Evolutionary conservation across 176 grass and related monocot species (phyloP).

Genomic region (Otatea glauca): DNA sequence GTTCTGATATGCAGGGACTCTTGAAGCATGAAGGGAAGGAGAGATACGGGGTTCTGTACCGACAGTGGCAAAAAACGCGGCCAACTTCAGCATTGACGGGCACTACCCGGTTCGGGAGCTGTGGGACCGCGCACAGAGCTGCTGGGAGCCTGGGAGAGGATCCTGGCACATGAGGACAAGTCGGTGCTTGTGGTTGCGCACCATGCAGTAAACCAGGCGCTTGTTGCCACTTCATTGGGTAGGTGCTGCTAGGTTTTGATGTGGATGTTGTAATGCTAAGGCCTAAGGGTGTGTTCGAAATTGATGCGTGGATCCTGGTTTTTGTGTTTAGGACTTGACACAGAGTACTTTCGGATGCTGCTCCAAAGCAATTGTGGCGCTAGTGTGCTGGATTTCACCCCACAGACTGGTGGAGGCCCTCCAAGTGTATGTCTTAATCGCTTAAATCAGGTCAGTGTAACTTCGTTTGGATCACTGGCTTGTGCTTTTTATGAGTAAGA

Average conservation of each 20-base stretch:
- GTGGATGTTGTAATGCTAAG: constrained; percentile 28
- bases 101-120: constrained; percentile 84
- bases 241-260: constrained; percentile 9
- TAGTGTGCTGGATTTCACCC: constrained; percentile 84
- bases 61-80: constrained; percentile 76
- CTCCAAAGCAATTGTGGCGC: constrained; percentile 93
- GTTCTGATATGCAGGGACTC: constrained; percentile 55
- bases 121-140: constrained; percentile 72
- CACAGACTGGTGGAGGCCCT: constrained; percentile 47
- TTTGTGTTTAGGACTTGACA: constrained; percentile 67
- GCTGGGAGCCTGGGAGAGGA: constrained; percentile 56
- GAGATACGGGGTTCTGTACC: constrained; percentile 57
- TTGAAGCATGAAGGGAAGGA: constrained; percentile 74
- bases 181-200: constrained; percentile 97
- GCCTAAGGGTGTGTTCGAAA: not conserved
- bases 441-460: constrained; percentile 74
- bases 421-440: constrained; percentile 80
- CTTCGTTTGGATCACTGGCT: not conserved
- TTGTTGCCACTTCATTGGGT: constrained; percentile 84
- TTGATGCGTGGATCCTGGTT: not conserved
- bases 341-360: constrained; percentile 74
- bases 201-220: constrained; percentile 91
- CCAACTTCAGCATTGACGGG: constrained; percentile 77
- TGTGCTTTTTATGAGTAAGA: not conserved
- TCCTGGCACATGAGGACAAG: constrained; percentile 72